Evolutionary conservation across 2,329 filamentous ascomycete genomes (phyloP).

Genomic region (Lecanicillium sp.): DNA sequence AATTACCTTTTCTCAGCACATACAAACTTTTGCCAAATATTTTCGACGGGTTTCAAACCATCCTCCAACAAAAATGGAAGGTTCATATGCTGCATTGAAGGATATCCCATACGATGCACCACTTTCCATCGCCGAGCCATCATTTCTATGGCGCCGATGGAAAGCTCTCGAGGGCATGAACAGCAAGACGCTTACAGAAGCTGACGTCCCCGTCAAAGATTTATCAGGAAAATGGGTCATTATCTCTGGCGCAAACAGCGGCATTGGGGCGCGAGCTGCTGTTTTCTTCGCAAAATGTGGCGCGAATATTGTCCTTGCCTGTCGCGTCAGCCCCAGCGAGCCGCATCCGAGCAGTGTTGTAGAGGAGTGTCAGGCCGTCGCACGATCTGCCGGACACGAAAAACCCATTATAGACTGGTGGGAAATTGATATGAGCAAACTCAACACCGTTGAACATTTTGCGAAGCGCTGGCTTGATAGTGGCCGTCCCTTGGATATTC

Average conservation of each 20-base stretch:
- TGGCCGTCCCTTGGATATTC: constrained; percentile 17
- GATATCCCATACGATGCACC: constrained; percentile 9
- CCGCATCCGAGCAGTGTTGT: constrained; percentile 15
- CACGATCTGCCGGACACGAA: constrained; percentile 9
- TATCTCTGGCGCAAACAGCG: constrained; percentile 14
- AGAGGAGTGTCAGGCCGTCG: constrained; percentile 13
- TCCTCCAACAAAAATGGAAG: too few species aligned
- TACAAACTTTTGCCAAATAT: too few species aligned
- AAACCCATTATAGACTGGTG: constrained; percentile 17
- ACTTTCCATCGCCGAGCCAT: constrained; percentile 7
- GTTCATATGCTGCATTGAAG: too few species aligned
- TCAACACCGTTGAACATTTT: constrained; percentile 18
- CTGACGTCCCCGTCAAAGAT: constrained; percentile 6
- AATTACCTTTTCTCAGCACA: too few species aligned
- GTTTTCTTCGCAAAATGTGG: constrained; percentile 17
- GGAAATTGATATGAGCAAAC: constrained; percentile 16
- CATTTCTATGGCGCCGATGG: constrained; percentile 7
- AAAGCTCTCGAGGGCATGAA: constrained; percentile 6
- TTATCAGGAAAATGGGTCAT: constrained; percentile 11
- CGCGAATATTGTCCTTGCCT: constrained; percentile 19
- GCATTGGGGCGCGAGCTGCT: constrained; percentile 19
- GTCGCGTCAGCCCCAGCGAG: constrained; percentile 16
- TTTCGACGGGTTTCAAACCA: too few species aligned
- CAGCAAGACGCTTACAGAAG: constrained; percentile 5
- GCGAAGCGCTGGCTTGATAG: constrained; percentile 17